These are phyloP conservation scores for Incumbomyces lentus DNA, from an alignment of 2,329 filamentous ascomycete genomes.

Conservation along the genomic window DNA sequence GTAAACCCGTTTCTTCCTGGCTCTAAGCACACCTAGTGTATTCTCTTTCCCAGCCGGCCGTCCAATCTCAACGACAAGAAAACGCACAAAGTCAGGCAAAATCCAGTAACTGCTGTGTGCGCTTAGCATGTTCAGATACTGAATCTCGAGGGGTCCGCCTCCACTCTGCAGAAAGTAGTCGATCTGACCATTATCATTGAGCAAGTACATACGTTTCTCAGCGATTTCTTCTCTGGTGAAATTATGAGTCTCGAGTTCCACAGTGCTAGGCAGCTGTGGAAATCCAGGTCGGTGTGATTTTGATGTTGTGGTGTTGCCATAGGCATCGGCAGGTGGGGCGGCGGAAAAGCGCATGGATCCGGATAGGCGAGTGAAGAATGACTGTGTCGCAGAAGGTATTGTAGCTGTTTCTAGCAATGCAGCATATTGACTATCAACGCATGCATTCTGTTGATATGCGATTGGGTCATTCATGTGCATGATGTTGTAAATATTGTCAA, in stretches of 20 bases:
- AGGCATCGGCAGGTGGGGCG: constrained; percentile 45
- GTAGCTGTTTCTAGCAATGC: constrained; percentile 64
- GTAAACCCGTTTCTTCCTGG: constrained; percentile 40
- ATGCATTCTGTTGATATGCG: constrained; percentile 82
- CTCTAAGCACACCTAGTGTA: constrained; percentile 44
- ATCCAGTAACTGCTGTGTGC: constrained; percentile 94
- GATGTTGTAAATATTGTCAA: constrained; percentile 95
- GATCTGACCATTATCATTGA: constrained; percentile 95
- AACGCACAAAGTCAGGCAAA: constrained; percentile 74
- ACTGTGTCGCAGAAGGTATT: constrained; percentile 62
- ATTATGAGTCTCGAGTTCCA: constrained; percentile 94
- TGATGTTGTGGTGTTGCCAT: constrained; percentile 1
- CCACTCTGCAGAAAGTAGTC: constrained; percentile 80
- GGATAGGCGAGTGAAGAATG: constrained; percentile 55
- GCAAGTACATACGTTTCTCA: constrained; percentile 72
- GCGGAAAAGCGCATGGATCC: constrained; percentile 50
- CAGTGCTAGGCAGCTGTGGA: constrained; percentile 51
- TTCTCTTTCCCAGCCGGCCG: constrained; percentile 57
- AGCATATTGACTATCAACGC: constrained; percentile 73
- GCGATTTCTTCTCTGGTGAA: constrained; percentile 87
- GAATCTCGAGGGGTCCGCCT: constrained; percentile 79
- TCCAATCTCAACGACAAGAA: constrained; percentile 82
- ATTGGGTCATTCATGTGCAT: constrained; percentile 70
- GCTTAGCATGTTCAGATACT: constrained; percentile 94
- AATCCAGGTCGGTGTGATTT: constrained; percentile 45